Conservation (phyloP, 2,329 filamentous ascomycete genomes). For the Pyrenophora graminea region DNA sequence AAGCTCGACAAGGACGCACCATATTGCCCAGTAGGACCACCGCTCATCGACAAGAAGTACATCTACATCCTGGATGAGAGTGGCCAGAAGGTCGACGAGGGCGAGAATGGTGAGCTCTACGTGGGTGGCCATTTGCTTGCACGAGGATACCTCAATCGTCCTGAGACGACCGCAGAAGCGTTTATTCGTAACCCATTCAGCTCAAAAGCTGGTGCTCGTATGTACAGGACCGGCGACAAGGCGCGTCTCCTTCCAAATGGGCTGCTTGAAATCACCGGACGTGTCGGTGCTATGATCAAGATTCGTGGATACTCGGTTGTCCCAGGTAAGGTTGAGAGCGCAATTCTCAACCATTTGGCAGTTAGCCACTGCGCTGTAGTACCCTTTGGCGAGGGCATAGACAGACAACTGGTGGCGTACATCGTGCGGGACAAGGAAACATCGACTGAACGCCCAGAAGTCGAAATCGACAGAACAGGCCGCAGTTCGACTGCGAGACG, state of each 20-base stretch:
- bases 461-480: conserved; percentile 71
- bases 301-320: conserved; percentile 78
- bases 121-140: conserved; percentile 75
- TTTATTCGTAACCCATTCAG: conserved; percentile 71
- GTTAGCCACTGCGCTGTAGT: conserved; percentile 73
- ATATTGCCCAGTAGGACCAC: conserved; percentile 75
- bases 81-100: conserved; percentile 64
- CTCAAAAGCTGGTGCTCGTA: conserved; percentile 62
- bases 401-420: conserved; percentile 76
- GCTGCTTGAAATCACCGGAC: conserved; percentile 73
- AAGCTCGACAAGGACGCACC: conserved; percentile 59
- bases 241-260: conserved; percentile 70
- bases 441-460: conserved; percentile 60
- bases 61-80: conserved; percentile 74
- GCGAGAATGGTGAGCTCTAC: conserved; percentile 72
- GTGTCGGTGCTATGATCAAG: conserved; percentile 80
- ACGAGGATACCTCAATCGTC: conserved; percentile 77
- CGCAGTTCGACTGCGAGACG: conserved; percentile 72
- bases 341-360: conserved; percentile 70
- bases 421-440: conserved; percentile 69
- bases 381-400: conserved; percentile 75
- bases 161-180: conserved; percentile 73
- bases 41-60: conserved; percentile 65
- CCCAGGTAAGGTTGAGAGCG: conserved; percentile 74
- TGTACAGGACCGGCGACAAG: conserved; percentile 76